Evolutionary conservation across 2,329 filamentous ascomycete species (phyloP).

Genomic region (Penicillium sp.): DNA sequence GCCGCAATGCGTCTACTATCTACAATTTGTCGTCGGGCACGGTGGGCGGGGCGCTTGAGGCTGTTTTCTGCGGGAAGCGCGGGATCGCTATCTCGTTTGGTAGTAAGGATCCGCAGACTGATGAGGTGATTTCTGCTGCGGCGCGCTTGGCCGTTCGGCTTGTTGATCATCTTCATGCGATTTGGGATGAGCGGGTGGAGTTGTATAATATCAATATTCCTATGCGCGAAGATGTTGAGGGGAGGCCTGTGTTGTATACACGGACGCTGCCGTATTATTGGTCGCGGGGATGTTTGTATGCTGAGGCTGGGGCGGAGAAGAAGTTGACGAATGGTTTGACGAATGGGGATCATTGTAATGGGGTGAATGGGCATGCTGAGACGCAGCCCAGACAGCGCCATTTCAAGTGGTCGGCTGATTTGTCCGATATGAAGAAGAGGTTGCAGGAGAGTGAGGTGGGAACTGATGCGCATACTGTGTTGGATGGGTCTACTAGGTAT

Average conservation of each 20-base stretch:
- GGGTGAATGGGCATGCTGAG: slow-evolving; percentile 17
- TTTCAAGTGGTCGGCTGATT: slow-evolving; percentile 86
- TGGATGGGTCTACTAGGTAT: slow-evolving; percentile 79
- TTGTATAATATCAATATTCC: slow-evolving; percentile 87
- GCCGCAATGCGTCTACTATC: slow-evolving; percentile 74
- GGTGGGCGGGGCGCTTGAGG: slow-evolving; percentile 73
- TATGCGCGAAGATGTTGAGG: slow-evolving; percentile 70
- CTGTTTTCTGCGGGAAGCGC: slow-evolving; percentile 65
- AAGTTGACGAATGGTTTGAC: slow-evolving; percentile 25
- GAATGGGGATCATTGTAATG: slow-evolving; percentile 8
- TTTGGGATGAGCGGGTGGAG: slow-evolving; percentile 72
- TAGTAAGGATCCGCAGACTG: slow-evolving; percentile 76
- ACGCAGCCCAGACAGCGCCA: slow-evolving; percentile 68
- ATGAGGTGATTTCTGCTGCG: slow-evolving; percentile 71
- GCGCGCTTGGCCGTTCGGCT: slow-evolving; percentile 70
- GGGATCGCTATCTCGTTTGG: slow-evolving; percentile 83
- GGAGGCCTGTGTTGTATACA: slow-evolving; percentile 71
- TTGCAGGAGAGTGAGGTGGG: slow-evolving; percentile 74
- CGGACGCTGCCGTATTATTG: slow-evolving; percentile 85
- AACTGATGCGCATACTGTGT: slow-evolving; percentile 87
- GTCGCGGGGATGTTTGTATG: slow-evolving; percentile 74
- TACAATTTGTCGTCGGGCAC: slow-evolving; percentile 75
- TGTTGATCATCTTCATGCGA: slow-evolving; percentile 70
- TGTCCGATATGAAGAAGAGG: slow-evolving; percentile 80
- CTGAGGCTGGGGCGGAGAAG: slow-evolving; percentile 60